Evolutionary conservation across 306 rosid species (phyloP), one percentile per base, ranked within the genome.

Genomic region (Trichosanthes cucumerina): DNA sequence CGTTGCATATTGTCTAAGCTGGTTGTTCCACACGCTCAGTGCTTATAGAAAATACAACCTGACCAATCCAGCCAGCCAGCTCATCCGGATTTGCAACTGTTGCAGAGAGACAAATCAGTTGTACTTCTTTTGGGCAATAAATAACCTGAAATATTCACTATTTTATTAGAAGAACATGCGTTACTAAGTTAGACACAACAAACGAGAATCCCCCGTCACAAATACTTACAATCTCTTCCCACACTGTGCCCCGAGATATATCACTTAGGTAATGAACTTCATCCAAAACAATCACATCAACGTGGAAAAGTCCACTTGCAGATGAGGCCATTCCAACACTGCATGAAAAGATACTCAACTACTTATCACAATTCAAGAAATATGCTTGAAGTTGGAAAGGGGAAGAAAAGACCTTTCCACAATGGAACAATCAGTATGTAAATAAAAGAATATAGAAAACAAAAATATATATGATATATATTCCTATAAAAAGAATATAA

Each of bases 251-350:
- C 11, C 97, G 95, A 65, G 91, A 95, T 81, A 95, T 91, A 85
- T 95, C 98, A 62, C 98, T 95, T 49, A 95, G 91, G 81, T 95
- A 95, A 89, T 95, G 98, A 87, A 95, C 98, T 88, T 95, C 98
- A 76, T 95, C 98, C 88, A 95, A 86, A 79, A 95, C 93, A 79
- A 95, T 95, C 62, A 88, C 97, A 82, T 95, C 97, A 64, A 95
- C 98, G 65, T 88, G 88, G 76, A 87, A 91, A 77, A 95, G 97
- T 70, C 93, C 89, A 75, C 92, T 80, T 66, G 91, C 87, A 75
- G 96, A 89, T 83, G 98, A 91, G 82, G 80, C 80, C 86, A 82
- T 89, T 79, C 97, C 97, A 80, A 95, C 97, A 75, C 98, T 95
- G 93, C 90, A 85, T 68, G 79, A 74, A 49, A 79, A 80, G 77